Percentiles rank a stretch among this genome's conserved stretches.
phyloP scores from a whole-genome alignment of 768 basidiomycete genomes.

The Macrolepiota albuminosa region DNA sequence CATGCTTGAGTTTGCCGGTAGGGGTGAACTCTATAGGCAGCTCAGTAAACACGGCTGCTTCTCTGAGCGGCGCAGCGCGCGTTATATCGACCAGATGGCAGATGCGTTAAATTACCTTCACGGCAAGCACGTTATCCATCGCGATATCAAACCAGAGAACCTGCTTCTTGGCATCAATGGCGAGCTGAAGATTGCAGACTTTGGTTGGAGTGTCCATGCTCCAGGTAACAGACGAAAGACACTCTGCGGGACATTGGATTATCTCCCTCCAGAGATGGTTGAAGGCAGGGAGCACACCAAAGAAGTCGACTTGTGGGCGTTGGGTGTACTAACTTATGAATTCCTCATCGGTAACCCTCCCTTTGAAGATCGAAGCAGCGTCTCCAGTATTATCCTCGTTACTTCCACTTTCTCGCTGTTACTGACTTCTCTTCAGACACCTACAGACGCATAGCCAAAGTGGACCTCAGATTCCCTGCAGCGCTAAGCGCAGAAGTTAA shows the following conservation, averaged over 20 bases:
- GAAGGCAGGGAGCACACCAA: conserved; percentile 87
- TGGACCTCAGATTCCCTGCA: conserved; percentile 70
- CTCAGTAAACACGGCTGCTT: conserved; percentile 83
- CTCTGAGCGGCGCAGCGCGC: conserved; percentile 79
- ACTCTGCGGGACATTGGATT: conserved; percentile 93
- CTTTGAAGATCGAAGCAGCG: conserved; percentile 82
- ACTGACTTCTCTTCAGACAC: conserved; percentile 51
- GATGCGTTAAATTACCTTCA: conserved; percentile 93
- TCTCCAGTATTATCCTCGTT: conserved; percentile 46
- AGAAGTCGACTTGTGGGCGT: conserved; percentile 92
- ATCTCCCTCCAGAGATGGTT: conserved; percentile 98
- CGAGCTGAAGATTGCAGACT: conserved; percentile 97
- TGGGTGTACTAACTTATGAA: conserved; percentile 96
- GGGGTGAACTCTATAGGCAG: conserved; percentile 96
- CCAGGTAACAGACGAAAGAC: conserved; percentile 87
- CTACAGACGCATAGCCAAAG: conserved; percentile 81
- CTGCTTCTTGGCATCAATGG: conserved; percentile 91
- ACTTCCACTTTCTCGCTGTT: background rate
- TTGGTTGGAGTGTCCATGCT: conserved; percentile 98
- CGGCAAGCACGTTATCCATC: conserved; percentile 94
- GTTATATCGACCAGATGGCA: conserved; percentile 98
- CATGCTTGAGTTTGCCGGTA: conserved; percentile 96
- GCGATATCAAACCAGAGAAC: conserved; percentile 99
- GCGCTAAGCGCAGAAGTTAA: conserved; percentile 58
- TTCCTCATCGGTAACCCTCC: conserved; percentile 77